A percentile compares a stretch with the other conserved stretches of the same genome.
phyloP scores from a whole-genome alignment of 345 rosid genomes.

The Tarenaya hassleriana region DNA sequence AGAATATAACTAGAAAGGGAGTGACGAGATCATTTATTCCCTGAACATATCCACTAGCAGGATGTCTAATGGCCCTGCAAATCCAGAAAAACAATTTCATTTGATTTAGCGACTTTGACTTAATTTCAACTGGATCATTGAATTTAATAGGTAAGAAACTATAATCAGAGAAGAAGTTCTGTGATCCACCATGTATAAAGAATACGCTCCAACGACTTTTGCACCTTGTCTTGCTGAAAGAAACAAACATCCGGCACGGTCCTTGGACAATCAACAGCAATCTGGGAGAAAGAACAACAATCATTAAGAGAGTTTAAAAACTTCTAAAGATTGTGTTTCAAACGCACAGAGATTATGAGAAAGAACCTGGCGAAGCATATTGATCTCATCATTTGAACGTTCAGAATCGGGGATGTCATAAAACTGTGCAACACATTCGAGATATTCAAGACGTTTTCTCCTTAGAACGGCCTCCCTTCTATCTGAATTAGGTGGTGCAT shows the following conservation, averaged over 20 bases:
- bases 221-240: slow-evolving; percentile 93
- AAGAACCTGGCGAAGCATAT: slow-evolving; percentile 93
- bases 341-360: slow-evolving; percentile 2
- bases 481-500: slow-evolving; percentile 99
- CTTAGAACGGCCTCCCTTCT: slow-evolving; percentile 88
- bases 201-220: slow-evolving; percentile 95
- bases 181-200: slow-evolving; percentile 85
- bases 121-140: neutral
- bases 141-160: neutral
- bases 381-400: slow-evolving; percentile 94
- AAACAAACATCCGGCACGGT: slow-evolving; percentile 92
- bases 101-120: neutral
- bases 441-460: slow-evolving; percentile 89
- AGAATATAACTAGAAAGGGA: slow-evolving; percentile 88
- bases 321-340: neutral
- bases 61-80: slow-evolving; percentile 96
- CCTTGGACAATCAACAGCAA: slow-evolving; percentile 98
- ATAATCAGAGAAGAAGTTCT: slow-evolving; percentile 9
- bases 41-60: slow-evolving; percentile 98
- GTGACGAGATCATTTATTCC: slow-evolving; percentile 98
- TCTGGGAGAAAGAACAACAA: slow-evolving; percentile 37
- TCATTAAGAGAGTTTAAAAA: slow-evolving; percentile 17
- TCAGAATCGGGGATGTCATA: slow-evolving; percentile 94
- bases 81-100: slow-evolving; percentile 7
- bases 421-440: slow-evolving; percentile 88